phyloP scores from a whole-genome alignment of 352 stramenopile genomes.

The Phytophthora multivora region DNA sequence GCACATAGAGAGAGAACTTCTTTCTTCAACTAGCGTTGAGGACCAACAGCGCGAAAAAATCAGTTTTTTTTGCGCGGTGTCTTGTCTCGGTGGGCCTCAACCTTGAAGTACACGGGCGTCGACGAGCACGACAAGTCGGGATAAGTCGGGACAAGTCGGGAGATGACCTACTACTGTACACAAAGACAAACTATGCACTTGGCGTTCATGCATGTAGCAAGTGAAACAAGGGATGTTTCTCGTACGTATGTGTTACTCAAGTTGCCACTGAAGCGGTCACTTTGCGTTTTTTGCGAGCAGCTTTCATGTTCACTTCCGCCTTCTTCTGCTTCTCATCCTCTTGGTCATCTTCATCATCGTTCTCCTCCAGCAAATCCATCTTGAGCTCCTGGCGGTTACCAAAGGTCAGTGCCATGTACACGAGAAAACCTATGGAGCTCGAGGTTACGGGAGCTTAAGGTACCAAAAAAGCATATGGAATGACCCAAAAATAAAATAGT shows the following conservation, averaged over 20 bases:
- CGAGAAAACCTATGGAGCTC: no score
- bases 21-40: constrained; percentile 6
- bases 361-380: constrained; percentile 72
- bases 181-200: no score
- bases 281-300: constrained; percentile 42
- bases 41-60: constrained; percentile 1
- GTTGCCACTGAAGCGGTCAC: constrained; percentile 23
- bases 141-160: no score
- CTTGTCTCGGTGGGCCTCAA: neutral
- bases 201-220: neutral
- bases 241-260: constrained; percentile 18
- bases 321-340: constrained; percentile 28
- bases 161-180: no score
- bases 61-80: neutral
- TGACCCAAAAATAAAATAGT: no score
- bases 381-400: constrained; percentile 86
- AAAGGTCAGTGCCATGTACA: constrained; percentile 77
- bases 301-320: constrained; percentile 33
- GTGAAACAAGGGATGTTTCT: neutral
- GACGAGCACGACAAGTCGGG: no score
- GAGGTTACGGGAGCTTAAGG: no score
- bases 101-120: neutral
- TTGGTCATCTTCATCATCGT: constrained; percentile 32
- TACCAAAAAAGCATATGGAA: no score
- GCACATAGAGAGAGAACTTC: neutral